Evolutionary conservation across 495 filamentous ascomycete genomes (phyloP).

Genomic region (Trichocladium uniseriatum): DNA sequence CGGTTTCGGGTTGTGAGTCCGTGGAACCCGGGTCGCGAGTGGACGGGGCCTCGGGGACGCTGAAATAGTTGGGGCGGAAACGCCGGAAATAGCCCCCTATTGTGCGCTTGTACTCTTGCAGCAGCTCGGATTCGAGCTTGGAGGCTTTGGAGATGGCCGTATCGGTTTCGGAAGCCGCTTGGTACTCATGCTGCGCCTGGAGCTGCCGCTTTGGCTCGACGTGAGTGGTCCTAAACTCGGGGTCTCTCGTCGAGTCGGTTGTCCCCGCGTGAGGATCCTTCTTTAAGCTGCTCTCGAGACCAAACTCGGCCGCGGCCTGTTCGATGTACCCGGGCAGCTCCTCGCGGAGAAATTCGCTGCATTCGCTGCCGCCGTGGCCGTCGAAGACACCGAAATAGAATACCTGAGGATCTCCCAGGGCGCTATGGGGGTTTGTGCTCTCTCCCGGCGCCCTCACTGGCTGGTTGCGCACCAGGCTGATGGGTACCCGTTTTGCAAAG

Average conservation of each 20-base stretch:
- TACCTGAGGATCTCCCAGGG: slow-evolving; percentile 82
- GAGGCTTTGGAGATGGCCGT: slow-evolving; percentile 32
- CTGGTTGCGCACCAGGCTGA: slow-evolving; percentile 50
- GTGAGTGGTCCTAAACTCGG: neutral
- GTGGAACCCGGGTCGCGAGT: slow-evolving; percentile 1
- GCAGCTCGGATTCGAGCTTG: slow-evolving; percentile 55
- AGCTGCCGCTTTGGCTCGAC: neutral
- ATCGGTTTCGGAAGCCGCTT: neutral
- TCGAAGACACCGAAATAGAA: slow-evolving; percentile 98
- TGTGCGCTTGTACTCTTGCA: slow-evolving; percentile 69
- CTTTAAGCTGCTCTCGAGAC: slow-evolving; percentile 60
- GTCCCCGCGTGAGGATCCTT: slow-evolving; percentile 9
- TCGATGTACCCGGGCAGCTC: slow-evolving; percentile 84
- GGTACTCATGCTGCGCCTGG: slow-evolving; percentile 7
- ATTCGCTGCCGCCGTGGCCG: slow-evolving; percentile 87
- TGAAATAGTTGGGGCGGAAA: slow-evolving; percentile 65
- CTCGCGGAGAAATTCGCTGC: slow-evolving; percentile 76
- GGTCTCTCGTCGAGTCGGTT: slow-evolving; percentile 4
- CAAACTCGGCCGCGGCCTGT: slow-evolving; percentile 61
- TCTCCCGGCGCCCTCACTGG: slow-evolving; percentile 37
- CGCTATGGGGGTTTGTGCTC: slow-evolving; percentile 56
- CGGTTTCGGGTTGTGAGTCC: neutral
- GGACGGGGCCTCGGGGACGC: slow-evolving; percentile 24
- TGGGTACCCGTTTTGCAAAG: slow-evolving; percentile 73
- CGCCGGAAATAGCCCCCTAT: slow-evolving; percentile 91